These are phyloP conservation scores for Teratosphaeria pseudoeucalypti DNA, from an alignment of 2,329 filamentous ascomycete genomes.

Conservation along the genomic window DNA sequence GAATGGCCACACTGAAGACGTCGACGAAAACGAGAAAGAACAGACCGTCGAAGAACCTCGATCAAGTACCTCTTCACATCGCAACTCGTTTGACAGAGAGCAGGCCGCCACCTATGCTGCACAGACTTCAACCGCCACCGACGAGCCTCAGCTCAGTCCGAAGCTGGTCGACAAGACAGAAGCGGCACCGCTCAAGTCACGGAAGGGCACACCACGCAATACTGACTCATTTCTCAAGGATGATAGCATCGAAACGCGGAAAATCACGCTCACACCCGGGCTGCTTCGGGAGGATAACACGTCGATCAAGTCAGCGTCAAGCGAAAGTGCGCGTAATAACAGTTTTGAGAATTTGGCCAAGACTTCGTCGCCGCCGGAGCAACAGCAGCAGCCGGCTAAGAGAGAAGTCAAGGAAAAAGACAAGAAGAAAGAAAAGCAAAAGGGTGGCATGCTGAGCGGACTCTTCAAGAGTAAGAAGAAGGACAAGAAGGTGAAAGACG, in stretches of 20 bases:
- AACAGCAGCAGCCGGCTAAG: conserved; percentile 51
- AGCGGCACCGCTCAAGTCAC: conserved; percentile 47
- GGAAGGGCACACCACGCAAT: conserved; percentile 78
- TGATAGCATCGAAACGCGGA: conserved; percentile 87
- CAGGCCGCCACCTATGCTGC: conserved; percentile 15
- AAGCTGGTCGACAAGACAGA: conserved; percentile 26
- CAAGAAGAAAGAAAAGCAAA: conserved; percentile 63
- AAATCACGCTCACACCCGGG: conserved; percentile 92
- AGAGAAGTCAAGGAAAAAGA: conserved; percentile 75
- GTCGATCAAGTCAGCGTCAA: conserved; percentile 21
- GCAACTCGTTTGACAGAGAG: conserved; percentile 22
- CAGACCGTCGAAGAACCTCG: neutral
- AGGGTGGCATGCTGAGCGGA: conserved; percentile 61
- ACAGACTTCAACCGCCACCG: conserved; percentile 8
- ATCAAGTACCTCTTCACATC: conserved; percentile 15
- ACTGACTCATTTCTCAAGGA: conserved; percentile 98
- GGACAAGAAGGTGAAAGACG: conserved; percentile 49
- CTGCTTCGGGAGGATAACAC: conserved; percentile 68
- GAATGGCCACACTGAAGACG: conserved; percentile 14
- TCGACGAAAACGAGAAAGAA: conserved; percentile 12
- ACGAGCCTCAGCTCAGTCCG: conserved; percentile 21
- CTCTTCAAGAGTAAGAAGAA: conserved; percentile 58
- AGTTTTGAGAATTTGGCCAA: conserved; percentile 73
- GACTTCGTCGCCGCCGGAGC: conserved; percentile 50
- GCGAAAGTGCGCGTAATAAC: conserved; percentile 40